Percentiles rank a stretch among this genome's conserved stretches.
Evolutionary conservation across 1,139 yeast species (phyloP).

Genomic region (Debaryomyces sp.): DNA sequence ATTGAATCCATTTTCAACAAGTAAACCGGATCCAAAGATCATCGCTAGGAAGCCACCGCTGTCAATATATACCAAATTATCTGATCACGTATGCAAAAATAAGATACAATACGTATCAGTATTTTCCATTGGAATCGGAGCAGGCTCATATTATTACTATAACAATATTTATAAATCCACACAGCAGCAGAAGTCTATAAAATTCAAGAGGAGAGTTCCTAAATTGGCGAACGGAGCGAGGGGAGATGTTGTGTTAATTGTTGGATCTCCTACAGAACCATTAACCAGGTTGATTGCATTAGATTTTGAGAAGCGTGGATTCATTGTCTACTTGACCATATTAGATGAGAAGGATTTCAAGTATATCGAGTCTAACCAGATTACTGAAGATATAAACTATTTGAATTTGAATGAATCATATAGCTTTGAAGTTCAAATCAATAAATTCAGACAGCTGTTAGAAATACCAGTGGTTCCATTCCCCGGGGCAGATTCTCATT

Average conservation of each 20-base stretch:
- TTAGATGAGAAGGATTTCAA: constrained; percentile 64
- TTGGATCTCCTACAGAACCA: constrained; percentile 81
- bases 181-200: constrained; percentile 9
- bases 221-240: constrained; percentile 71
- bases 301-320: constrained; percentile 78
- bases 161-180: constrained; percentile 1
- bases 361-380: constrained; percentile 58
- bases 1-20: constrained; percentile 14
- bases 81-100: constrained; percentile 15
- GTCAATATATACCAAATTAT: constrained; percentile 12
- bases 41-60: constrained; percentile 9
- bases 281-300: constrained; percentile 68
- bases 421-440: constrained; percentile 33
- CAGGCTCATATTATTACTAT: constrained; percentile 19
- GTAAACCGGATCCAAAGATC: neutral
- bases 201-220: constrained; percentile 56
- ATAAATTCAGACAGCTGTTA: constrained; percentile 44
- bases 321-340: constrained; percentile 76
- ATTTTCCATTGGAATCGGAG: constrained; percentile 34
- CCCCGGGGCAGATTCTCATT: constrained; percentile 56
- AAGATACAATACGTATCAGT: constrained; percentile 22
- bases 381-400: constrained; percentile 54
- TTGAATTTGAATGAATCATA: constrained; percentile 33
- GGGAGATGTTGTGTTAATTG: constrained; percentile 68
- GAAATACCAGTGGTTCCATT: constrained; percentile 47